Conservation (phyloP, 2,329 filamentous ascomycete species). For the Diaporthe nobilis region DNA sequence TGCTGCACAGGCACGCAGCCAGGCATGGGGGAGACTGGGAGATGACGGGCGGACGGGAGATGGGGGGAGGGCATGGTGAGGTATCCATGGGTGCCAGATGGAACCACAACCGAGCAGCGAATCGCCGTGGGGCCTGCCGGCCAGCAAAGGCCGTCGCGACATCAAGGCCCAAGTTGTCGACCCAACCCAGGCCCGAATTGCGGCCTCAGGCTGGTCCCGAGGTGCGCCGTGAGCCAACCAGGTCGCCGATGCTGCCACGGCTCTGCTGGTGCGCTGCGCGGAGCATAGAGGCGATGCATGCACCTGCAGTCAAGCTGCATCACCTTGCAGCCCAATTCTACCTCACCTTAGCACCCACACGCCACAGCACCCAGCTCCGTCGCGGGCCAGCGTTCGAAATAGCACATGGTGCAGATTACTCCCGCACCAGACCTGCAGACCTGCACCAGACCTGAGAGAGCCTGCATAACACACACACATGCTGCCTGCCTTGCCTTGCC, state of each 20-base stretch:
- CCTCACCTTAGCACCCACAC: conserved; percentile 35
- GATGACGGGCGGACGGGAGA: conserved; percentile 14
- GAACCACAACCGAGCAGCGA: conserved; percentile 37
- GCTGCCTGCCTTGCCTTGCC: conserved; percentile 36
- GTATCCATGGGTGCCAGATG: conserved; percentile 29
- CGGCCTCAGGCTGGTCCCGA: conserved; percentile 42
- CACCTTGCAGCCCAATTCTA: conserved; percentile 40
- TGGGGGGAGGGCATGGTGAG: conserved; percentile 30
- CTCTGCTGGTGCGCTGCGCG: conserved; percentile 24
- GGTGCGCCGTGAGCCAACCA: conserved; percentile 41
- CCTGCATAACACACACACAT: conserved; percentile 37
- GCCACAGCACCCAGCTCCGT: conserved; percentile 23
- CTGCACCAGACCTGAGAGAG: conserved; percentile 21
- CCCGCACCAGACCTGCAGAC: conserved; percentile 16
- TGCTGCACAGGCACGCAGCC: conserved; percentile 4
- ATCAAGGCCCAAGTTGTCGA: conserved; percentile 38
- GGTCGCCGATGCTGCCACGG: conserved; percentile 35
- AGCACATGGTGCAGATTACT: conserved; percentile 36
- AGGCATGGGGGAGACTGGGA: neutral
- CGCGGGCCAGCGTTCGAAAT: conserved; percentile 26
- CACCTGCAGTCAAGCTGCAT: conserved; percentile 41
- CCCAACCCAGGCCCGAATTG: conserved; percentile 41
- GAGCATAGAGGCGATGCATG: conserved; percentile 33
- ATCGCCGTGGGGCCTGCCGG: conserved; percentile 39
- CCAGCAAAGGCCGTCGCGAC: conserved; percentile 32